Base-by-base conservation (phyloP, 371 early-diverging fungal genomes). In the Circinella umbellata region DNA sequence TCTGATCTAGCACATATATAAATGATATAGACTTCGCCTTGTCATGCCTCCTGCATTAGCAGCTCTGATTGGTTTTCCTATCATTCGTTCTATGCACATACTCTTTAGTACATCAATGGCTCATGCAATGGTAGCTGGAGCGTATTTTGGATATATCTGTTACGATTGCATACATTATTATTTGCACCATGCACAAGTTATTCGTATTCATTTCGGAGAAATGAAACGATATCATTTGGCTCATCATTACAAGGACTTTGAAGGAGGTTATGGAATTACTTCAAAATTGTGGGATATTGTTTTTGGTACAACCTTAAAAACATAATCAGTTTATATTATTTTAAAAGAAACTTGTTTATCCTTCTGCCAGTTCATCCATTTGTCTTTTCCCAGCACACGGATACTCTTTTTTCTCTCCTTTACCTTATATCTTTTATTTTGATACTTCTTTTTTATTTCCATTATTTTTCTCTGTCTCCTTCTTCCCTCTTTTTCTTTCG, bases 21-120 rank as follows among this genome's bases (percentile, higher is more conserved):
- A 1, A 11, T 47, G 9, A 47, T 51, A 51, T 89, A 94, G 93
- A 67, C 73, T 95, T 82, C 91, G 98, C 7, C 85, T 98, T 46
- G 98, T 98, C 9, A 94, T 98, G 95, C 98, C 98, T 10, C 98
- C 98, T n/a, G 95, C 89, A 10, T 85, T 97, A 59, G 90, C 89
- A 0, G 71, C 92, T 14, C 65, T 88, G 18, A 76, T 98, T 14
- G 86, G 89, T 20, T 66, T 77, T n/a, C 92, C 93, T 17, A 66
- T 91, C 35, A 76, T 91, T 63, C 70, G 76, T 64, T 46, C 87
- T 15, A 82, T 86, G 7, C 86, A 91, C 46, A 49, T 70, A 20
- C 39, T 91, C 49, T 84, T 95, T 39, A 76, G 84, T 4, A 72
- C 77, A 7, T 65, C 73, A 9, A 35, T 83, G 69, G 90, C 88